Evolutionary conservation across 1,284 basidiomycete genomes (phyloP), one percentile per base, ranked within the genome.

Genomic region (Trichosporon ovoides): DNA sequence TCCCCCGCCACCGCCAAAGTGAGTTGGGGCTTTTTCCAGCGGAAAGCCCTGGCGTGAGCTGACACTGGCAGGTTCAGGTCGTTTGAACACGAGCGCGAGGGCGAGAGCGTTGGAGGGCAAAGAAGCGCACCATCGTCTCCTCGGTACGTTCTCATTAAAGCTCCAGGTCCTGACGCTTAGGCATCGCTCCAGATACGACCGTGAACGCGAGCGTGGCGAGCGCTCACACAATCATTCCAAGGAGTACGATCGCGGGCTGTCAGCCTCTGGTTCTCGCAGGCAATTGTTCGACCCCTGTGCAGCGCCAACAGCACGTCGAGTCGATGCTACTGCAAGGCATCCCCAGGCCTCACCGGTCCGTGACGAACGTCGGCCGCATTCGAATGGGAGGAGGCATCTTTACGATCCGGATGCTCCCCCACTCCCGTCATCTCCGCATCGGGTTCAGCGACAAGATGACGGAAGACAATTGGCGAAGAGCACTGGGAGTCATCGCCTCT

Each of bases 401-500:
- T 62, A 56, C 43, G 63, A 64, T 38, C 60, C 60, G n/a, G 52
- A 57, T 6, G 57, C 58, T 3, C 56, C 59, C 5, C 58, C 58
- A 4, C 55, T 58, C 19, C 51, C 56, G 3, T 43, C 43, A n/a
- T 53, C 53, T 3, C 60, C 59, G 10, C 36, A 56, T 6, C 43
- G 57, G 37, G 9, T 48, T 4, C 43, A 22, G 43, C 43, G 43
- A 24, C 38, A 22, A 34, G 60, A 43, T 28, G 53, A 36, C 55
- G 46, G 34, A 6, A 38, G 13, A 33, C 22, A 33, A 12, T n/a
- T 36, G 7, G n/a, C n/a, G 11, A 52, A 31, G 22, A 38, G 9
- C 46, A 52, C 28, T 50, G 53, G 53, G 1, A 36, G 36, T 18
- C 66, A 74, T 31, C 74, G 77, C 55, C 71, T 83, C 0, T 83